Percentiles rank a stretch among this genome's conserved stretches.
Evolutionary conservation across 441 rosid genomes (phyloP).

Genomic region (Dalechampia spathulata): DNA sequence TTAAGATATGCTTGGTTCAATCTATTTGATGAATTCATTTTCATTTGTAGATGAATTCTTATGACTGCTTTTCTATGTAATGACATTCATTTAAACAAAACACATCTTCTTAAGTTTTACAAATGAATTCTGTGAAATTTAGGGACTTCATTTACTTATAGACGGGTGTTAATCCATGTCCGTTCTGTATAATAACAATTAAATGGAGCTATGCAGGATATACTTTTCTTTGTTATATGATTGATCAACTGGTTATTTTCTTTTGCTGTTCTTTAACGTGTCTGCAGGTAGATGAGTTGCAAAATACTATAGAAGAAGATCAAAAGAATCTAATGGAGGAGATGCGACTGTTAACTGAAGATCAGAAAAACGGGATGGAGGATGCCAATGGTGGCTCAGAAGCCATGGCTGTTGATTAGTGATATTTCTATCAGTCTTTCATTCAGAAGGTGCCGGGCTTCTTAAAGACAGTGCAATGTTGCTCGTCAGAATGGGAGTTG

Average conservation of each 20-base stretch:
- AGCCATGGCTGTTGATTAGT: slow-evolving; percentile 66
- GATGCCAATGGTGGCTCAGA: slow-evolving; percentile 49
- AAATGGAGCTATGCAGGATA: too few relatives aligned
- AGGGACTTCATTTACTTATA: too few relatives aligned
- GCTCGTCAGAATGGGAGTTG: not conserved
- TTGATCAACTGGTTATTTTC: not conserved
- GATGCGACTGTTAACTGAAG: slow-evolving; percentile 48
- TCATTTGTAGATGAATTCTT: too few relatives aligned
- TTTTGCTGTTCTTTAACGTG: not conserved
- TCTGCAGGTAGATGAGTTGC: slow-evolving; percentile 77
- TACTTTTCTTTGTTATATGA: too few relatives aligned
- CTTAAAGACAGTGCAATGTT: not conserved
- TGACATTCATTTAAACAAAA: too few relatives aligned
- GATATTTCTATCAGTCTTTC: slow-evolving; percentile 9
- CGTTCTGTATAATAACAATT: too few relatives aligned
- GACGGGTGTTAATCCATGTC: too few relatives aligned
- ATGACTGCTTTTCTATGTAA: too few relatives aligned
- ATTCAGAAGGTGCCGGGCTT: slow-evolving; percentile 7
- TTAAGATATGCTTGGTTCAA: too few relatives aligned
- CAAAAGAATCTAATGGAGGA: slow-evolving; percentile 57
- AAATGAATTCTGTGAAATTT: too few relatives aligned
- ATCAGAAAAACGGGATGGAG: slow-evolving; percentile 50
- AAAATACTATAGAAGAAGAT: slow-evolving; percentile 58
- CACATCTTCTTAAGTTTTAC: too few relatives aligned
- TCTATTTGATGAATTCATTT: too few relatives aligned